Conservation (phyloP, 352 stramenopile species). For the Globisporangium solare region DNA sequence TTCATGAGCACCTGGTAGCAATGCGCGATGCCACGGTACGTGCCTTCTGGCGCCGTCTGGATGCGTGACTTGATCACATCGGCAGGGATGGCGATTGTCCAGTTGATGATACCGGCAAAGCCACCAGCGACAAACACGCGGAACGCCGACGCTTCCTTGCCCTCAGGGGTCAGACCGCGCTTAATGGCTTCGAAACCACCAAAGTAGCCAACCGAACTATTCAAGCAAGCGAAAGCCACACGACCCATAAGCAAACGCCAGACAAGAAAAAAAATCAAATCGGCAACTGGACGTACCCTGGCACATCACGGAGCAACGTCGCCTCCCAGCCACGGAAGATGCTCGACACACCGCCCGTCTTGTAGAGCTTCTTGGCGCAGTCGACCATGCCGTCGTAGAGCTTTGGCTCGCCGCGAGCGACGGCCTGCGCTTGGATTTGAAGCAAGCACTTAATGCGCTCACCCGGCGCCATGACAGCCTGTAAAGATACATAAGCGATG, state of each 20-base stretch:
- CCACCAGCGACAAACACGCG: conserved; percentile 93
- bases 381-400: conserved; percentile 95
- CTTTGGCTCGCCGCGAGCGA: conserved; percentile 69
- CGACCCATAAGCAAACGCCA: neutral
- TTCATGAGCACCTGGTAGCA: conserved; percentile 93
- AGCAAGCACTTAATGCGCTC: conserved; percentile 97
- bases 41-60: conserved; percentile 94
- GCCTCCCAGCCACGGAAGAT: conserved; percentile 94
- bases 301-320: conserved; percentile 93
- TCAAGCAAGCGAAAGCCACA: neutral
- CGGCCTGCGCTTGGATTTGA: conserved; percentile 88
- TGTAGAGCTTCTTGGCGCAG: conserved; percentile 92
- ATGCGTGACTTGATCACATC: conserved; percentile 97
- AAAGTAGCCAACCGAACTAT: conserved; percentile 93
- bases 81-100: conserved; percentile 92
- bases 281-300: conserved; percentile 57
- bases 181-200: conserved; percentile 93
- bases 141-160: conserved; percentile 74
- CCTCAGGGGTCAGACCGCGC: conserved; percentile 71
- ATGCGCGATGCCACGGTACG: conserved; percentile 90
- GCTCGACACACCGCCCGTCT: conserved; percentile 87
- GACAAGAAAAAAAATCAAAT: too few species aligned
- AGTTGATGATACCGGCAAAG: conserved; percentile 93
- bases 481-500: neutral
- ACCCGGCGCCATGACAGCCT: conserved; percentile 91